These are phyloP conservation scores for Pestalotiopsis sp. DNA, from an alignment of 2,329 filamentous ascomycete genomes.

Conservation along the genomic window DNA sequence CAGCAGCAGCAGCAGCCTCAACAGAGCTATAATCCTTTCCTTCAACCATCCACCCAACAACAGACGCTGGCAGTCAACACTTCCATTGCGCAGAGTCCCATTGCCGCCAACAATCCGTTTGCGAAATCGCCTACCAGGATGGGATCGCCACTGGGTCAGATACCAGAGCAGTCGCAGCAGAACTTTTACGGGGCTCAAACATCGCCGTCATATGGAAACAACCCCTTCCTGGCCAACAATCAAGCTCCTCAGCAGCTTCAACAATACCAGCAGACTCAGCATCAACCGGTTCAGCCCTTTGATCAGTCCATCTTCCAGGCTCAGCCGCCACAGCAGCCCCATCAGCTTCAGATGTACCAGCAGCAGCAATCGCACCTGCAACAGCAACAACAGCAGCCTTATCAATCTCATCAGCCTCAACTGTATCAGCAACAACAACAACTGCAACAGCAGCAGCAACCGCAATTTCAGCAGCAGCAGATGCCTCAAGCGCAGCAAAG, in stretches of 20 bases:
- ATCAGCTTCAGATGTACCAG: constrained; percentile 16
- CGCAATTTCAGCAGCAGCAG: constrained; percentile 3
- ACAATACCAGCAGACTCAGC: constrained; percentile 33
- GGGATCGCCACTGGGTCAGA: constrained; percentile 35
- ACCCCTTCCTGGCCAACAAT: constrained; percentile 37
- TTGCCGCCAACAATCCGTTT: constrained; percentile 33
- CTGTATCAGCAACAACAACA: neutral
- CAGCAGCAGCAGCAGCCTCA: constrained; percentile 33
- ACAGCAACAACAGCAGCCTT: neutral
- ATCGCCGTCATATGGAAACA: constrained; percentile 28
- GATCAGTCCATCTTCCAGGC: constrained; percentile 12
- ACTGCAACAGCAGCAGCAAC: constrained; percentile 17
- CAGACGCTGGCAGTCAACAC: constrained; percentile 31
- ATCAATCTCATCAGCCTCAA: neutral
- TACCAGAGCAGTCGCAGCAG: constrained; percentile 39
- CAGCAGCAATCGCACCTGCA: neutral
- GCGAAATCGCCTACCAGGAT: constrained; percentile 34
- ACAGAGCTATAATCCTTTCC: constrained; percentile 57
- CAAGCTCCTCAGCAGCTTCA: constrained; percentile 29
- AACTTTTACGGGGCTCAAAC: constrained; percentile 35
- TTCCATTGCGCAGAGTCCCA: constrained; percentile 28
- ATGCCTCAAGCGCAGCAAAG: constrained; percentile 30
- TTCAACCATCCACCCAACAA: constrained; percentile 39
- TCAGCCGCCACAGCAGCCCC: constrained; percentile 18
- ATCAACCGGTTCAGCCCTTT: constrained; percentile 15